phyloP scores from a whole-genome alignment of 768 basidiomycete species.

The Russula abietina region DNA sequence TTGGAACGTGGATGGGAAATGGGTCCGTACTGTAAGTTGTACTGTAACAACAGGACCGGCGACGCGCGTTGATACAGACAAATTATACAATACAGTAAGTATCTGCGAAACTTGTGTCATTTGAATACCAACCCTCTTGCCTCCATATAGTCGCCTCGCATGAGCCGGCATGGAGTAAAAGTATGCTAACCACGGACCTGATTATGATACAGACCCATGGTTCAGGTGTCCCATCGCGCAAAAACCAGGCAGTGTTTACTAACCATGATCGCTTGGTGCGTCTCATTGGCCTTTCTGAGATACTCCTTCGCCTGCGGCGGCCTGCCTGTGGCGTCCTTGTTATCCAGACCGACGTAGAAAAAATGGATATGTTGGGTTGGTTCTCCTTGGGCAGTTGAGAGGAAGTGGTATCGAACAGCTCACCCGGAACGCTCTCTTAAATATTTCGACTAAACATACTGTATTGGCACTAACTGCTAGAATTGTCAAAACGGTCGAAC shows the following conservation, averaged over 20 bases:
- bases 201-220: neutral
- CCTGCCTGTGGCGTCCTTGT: neutral
- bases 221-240: neutral
- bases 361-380: neutral
- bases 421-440: neutral
- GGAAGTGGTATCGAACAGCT: neutral
- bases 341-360: constrained; percentile 3
- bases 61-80: no score
- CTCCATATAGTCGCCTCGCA: neutral
- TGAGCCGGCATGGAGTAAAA: neutral
- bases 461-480: neutral
- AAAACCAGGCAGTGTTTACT: neutral
- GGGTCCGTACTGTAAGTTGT: no score
- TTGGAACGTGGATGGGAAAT: no score
- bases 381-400: neutral
- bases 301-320: neutral
- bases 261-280: constrained; percentile 2
- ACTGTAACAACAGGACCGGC: no score
- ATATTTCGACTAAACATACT: neutral
- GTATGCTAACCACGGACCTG: neutral
- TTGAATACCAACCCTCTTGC: neutral
- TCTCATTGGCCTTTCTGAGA: constrained; percentile 7
- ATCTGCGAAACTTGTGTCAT: neutral
- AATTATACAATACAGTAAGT: no score
- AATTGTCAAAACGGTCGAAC: neutral